Conservation (phyloP, 495 filamentous ascomycete species). For the Oleoguttula mirabilis region DNA sequence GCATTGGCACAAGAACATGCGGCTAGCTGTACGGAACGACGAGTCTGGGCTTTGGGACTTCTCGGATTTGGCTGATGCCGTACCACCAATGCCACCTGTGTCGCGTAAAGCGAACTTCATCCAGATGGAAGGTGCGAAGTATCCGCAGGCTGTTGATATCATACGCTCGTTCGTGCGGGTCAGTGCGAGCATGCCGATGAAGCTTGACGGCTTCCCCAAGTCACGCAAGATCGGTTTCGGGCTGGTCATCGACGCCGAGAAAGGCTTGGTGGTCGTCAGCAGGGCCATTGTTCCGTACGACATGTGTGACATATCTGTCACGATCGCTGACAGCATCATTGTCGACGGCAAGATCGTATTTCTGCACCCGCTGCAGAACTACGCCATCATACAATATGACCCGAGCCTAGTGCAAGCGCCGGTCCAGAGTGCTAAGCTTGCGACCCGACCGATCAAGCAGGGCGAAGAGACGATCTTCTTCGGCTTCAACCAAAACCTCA, state of each 20-base stretch:
- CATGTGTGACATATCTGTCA: conserved; percentile 88
- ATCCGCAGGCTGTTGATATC: conserved; percentile 81
- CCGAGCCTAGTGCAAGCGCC: conserved; percentile 83
- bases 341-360: conserved; percentile 90
- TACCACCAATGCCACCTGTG: conserved; percentile 59
- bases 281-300: conserved; percentile 91
- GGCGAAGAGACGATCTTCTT: conserved; percentile 86
- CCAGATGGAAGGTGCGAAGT: conserved; percentile 72
- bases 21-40: conserved; percentile 85
- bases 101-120: conserved; percentile 79
- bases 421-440: conserved; percentile 75
- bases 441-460: conserved; percentile 72
- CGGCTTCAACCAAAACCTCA: conserved; percentile 89
- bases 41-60: conserved; percentile 91
- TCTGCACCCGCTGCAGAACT: conserved; percentile 97
- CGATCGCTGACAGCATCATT: conserved; percentile 89
- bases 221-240: conserved; percentile 89
- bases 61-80: conserved; percentile 62
- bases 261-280: conserved; percentile 87
- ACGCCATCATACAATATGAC: conserved; percentile 90
- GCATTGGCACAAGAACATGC: conserved; percentile 92
- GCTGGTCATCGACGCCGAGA: conserved; percentile 87
- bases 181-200: conserved; percentile 80
- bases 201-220: conserved; percentile 90
- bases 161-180: conserved; percentile 92